A percentile compares a stretch with the other conserved stretches of the same genome.
Conservation (phyloP, 208 protist genomes). For the Wallacemonas collosoma region DNA sequence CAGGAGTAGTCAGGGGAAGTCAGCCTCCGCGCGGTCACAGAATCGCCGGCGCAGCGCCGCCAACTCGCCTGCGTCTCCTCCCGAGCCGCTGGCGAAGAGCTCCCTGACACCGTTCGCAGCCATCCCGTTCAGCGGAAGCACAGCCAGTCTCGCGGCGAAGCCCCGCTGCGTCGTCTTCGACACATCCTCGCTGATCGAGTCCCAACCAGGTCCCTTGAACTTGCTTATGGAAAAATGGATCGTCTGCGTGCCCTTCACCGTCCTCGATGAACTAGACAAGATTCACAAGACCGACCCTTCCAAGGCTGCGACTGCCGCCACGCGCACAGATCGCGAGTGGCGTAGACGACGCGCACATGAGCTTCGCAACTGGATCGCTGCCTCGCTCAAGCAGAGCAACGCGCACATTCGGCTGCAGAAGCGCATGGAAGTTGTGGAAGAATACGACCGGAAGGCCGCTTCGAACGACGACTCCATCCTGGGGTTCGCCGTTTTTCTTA, state of each 20-base stretch:
- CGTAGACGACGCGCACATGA: constrained; percentile 24
- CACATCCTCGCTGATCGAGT: constrained; percentile 65
- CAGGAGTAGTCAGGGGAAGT: too few species aligned
- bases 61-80: too few species aligned
- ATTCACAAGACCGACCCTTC: constrained; percentile 46
- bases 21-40: too few species aligned
- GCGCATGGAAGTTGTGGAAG: constrained; percentile 55
- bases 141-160: not conserved
- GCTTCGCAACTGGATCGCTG: constrained; percentile 69
- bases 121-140: not conserved
- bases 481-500: constrained; percentile 80
- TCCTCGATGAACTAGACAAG: constrained; percentile 74
- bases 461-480: constrained; percentile 84
- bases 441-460: constrained; percentile 49
- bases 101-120: too few species aligned
- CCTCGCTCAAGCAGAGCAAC: constrained; percentile 19
- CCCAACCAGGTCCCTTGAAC: constrained; percentile 48
- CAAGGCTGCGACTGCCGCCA: constrained; percentile 13
- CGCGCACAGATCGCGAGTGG: constrained; percentile 31
- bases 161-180: constrained; percentile 67
- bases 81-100: too few species aligned
- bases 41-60: too few species aligned
- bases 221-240: constrained; percentile 50
- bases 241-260: constrained; percentile 72
- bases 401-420: constrained; percentile 56